Conservation (phyloP, 805 yeast genomes). For the Cyberlindnera bimundalis region DNA sequence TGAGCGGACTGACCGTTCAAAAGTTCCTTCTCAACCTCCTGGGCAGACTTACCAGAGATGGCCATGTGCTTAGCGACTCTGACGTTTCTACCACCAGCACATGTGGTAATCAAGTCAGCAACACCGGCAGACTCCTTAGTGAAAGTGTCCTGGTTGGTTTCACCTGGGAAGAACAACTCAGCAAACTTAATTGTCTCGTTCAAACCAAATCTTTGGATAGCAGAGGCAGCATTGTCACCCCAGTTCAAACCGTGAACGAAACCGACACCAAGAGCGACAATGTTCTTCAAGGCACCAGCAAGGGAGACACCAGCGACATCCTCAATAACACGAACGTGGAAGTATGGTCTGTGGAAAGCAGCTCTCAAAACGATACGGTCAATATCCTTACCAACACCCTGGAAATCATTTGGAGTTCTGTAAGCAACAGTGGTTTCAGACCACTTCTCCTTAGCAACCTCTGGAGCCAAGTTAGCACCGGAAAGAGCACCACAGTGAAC, state of each 20-base stretch:
- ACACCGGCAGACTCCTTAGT: conserved; percentile 96
- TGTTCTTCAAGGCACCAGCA: conserved; percentile 96
- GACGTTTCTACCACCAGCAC: conserved; percentile 97
- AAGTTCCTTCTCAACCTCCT: conserved; percentile 78
- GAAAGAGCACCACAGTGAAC: conserved; percentile 94
- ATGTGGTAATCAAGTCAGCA: conserved; percentile 95
- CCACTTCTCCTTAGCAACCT: conserved; percentile 93
- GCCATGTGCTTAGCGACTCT: conserved; percentile 88
- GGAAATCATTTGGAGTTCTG: conserved; percentile 60
- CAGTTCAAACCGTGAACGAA: conserved; percentile 96
- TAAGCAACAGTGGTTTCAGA: conserved; percentile 98
- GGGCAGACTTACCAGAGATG: conserved; percentile 68
- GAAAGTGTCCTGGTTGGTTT: conserved; percentile 55
- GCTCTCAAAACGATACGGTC: conserved; percentile 70
- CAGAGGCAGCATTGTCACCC: conserved; percentile 99
- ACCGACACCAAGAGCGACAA: conserved; percentile 95
- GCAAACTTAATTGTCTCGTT: conserved; percentile 89
- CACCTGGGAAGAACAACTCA: conserved; percentile 65
- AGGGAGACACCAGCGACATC: conserved; percentile 96
- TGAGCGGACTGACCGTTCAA: conserved; percentile 96
- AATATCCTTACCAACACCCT: conserved; percentile 45
- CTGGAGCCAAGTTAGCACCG: conserved; percentile 97
- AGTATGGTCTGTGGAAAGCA: conserved; percentile 94
- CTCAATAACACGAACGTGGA: conserved; percentile 89
- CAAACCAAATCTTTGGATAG: conserved; percentile 93